These are phyloP conservation scores for Chrysanthemum lavandulifolium DNA, from an alignment of 129 eudicot genomes.

Conservation along the genomic window DNA sequence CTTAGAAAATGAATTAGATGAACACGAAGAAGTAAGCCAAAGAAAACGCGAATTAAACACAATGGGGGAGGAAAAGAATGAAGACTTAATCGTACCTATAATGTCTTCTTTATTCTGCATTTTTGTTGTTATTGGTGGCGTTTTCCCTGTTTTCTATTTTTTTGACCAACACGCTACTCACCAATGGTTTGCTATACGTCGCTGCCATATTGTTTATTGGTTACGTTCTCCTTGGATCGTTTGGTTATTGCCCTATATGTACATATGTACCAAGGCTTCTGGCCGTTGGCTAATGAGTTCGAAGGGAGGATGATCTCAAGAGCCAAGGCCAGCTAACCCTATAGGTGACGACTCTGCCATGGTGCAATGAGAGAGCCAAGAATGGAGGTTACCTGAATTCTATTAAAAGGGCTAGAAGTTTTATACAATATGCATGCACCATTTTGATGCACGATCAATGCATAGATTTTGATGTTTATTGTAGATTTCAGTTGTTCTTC, in stretches of 20 bases:
- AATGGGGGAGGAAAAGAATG: conserved; percentile 54
- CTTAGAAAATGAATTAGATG: background rate
- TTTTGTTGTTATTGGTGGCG: conserved; percentile 44
- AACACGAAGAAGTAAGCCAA: background rate
- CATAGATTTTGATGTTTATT: background rate
- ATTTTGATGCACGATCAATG: conserved; percentile 11
- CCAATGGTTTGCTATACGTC: conserved; percentile 46
- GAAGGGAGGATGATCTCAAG: conserved; percentile 23
- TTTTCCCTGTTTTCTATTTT: conserved; percentile 47
- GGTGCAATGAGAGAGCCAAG: background rate
- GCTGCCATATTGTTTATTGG: conserved; percentile 51
- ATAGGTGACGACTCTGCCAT: background rate
- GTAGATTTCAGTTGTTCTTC: background rate
- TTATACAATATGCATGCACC: background rate
- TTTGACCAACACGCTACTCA: conserved; percentile 37
- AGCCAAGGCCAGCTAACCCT: conserved; percentile 14
- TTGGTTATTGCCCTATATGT: conserved; percentile 63
- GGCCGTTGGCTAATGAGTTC: conserved; percentile 9
- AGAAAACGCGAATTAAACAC: background rate
- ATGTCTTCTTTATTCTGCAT: conserved; percentile 42
- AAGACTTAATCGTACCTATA: conserved; percentile 50
- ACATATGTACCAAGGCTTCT: conserved; percentile 48
- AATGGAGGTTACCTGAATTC: too few species aligned
- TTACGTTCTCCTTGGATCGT: conserved; percentile 54
- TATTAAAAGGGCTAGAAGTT: too few species aligned